Evolutionary conservation across 345 rosid species (phyloP).

Genomic region (Chamaenerion angustifolium): DNA sequence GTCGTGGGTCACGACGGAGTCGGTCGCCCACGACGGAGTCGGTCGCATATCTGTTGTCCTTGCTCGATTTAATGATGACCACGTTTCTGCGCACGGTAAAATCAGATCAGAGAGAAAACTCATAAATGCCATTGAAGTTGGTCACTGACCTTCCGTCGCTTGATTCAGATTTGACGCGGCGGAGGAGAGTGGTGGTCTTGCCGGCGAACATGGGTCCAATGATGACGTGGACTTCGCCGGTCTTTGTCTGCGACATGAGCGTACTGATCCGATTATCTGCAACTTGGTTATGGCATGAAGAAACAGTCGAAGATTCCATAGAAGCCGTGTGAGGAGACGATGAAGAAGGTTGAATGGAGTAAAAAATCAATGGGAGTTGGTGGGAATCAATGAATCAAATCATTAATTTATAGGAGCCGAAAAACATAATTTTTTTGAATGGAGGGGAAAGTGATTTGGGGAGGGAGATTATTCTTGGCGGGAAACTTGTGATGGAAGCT

Average conservation of each 20-base stretch:
- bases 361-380: background rate
- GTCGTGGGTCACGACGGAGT: slow-evolving; percentile 73
- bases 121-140: background rate
- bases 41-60: slow-evolving; percentile 57
- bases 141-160: slow-evolving; percentile 39
- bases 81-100: slow-evolving; percentile 27
- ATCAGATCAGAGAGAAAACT: too few relatives aligned
- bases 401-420: too few relatives aligned
- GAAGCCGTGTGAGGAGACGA: too few relatives aligned
- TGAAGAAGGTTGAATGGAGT: background rate
- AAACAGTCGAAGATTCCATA: slow-evolving; percentile 17
- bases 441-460: background rate
- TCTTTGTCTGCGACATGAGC: background rate
- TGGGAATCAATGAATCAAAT: background rate
- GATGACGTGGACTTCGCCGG: slow-evolving; percentile 76
- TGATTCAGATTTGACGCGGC: slow-evolving; percentile 56
- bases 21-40: slow-evolving; percentile 66
- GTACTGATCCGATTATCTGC: slow-evolving; percentile 5
- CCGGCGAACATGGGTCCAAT: slow-evolving; percentile 92
- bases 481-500: too few relatives aligned
- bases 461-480: background rate
- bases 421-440: too few relatives aligned
- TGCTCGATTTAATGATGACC: slow-evolving; percentile 69
- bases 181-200: slow-evolving; percentile 86
- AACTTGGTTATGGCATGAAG: slow-evolving; percentile 7